These are phyloP conservation scores for Blastomyces emzantsi DNA, from an alignment of 2,329 filamentous ascomycete genomes.

Conservation along the genomic window DNA sequence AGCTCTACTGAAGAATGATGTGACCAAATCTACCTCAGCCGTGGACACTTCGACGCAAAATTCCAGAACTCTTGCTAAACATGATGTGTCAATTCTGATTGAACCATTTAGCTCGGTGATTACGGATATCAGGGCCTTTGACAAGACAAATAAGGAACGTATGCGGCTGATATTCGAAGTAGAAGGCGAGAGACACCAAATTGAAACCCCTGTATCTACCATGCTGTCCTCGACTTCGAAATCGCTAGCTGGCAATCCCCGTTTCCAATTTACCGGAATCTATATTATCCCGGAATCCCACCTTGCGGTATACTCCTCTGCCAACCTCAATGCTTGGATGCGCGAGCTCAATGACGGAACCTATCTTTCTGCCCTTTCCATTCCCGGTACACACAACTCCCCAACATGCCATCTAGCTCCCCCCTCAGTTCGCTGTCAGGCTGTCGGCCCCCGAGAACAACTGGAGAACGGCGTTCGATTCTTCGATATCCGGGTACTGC, in stretches of 20 bases:
- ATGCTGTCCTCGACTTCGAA: conserved; percentile 53
- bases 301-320: conserved; percentile 59
- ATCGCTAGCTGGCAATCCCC: conserved; percentile 46
- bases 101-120: conserved; percentile 58
- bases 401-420: conserved; percentile 76
- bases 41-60: conserved; percentile 41
- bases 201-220: conserved; percentile 60
- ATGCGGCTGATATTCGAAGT: conserved; percentile 65
- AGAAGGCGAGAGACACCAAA: conserved; percentile 55
- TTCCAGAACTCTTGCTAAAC: conserved; percentile 51
- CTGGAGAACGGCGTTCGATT: conserved; percentile 87
- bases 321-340: conserved; percentile 73
- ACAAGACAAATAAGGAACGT: conserved; percentile 52
- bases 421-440: conserved; percentile 89
- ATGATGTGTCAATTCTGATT: conserved; percentile 55
- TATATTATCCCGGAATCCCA: conserved; percentile 50
- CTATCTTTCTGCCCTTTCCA: conserved; percentile 70
- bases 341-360: conserved; percentile 58
- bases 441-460: conserved; percentile 65
- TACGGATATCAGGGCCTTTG: conserved; percentile 54
- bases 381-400: conserved; percentile 93
- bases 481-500: conserved; percentile 79
- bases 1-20: conserved; percentile 36
- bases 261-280: conserved; percentile 54
- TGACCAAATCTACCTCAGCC: conserved; percentile 36